A percentile compares a stretch with the other conserved stretches of the same genome.
Conservation (phyloP, 257 asterid species). For the Ilex aquifolium region DNA sequence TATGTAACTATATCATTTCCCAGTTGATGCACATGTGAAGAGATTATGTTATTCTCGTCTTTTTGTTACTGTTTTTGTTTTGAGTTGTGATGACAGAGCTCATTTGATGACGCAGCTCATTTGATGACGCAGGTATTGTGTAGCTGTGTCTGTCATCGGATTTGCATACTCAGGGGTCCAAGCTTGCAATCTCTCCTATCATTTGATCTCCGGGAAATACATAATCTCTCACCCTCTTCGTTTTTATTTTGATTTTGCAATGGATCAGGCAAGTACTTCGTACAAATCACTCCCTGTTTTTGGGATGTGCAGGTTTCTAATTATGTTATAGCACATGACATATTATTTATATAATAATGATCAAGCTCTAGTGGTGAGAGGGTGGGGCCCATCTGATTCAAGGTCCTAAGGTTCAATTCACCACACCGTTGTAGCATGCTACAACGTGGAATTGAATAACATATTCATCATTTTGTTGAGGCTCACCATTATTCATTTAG, state of each 20-base stretch:
- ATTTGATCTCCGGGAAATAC: slow-evolving; percentile 57
- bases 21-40: too few species aligned
- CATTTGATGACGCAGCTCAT: slow-evolving; percentile 24
- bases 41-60: background rate
- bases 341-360: too few species aligned
- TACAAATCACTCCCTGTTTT: background rate
- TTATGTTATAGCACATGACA: too few species aligned
- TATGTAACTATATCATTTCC: too few species aligned
- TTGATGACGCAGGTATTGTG: slow-evolving; percentile 46
- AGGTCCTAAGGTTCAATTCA: too few species aligned
- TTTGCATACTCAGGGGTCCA: slow-evolving; percentile 67
- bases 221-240: slow-evolving; percentile 44
- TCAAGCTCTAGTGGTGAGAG: too few species aligned
- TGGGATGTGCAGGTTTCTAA: background rate
- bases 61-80: background rate
- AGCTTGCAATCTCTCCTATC: slow-evolving; percentile 44
- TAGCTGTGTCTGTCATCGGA: slow-evolving; percentile 63
- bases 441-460: too few species aligned
- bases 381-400: too few species aligned
- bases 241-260: slow-evolving; percentile 51
- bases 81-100: slow-evolving; percentile 5
- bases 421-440: too few species aligned
- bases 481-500: too few species aligned
- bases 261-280: slow-evolving; percentile 70
- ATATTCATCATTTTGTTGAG: too few species aligned